Base-by-base conservation (phyloP, 2,329 filamentous ascomycete genomes). In the Penicillium rolfsii region DNA sequence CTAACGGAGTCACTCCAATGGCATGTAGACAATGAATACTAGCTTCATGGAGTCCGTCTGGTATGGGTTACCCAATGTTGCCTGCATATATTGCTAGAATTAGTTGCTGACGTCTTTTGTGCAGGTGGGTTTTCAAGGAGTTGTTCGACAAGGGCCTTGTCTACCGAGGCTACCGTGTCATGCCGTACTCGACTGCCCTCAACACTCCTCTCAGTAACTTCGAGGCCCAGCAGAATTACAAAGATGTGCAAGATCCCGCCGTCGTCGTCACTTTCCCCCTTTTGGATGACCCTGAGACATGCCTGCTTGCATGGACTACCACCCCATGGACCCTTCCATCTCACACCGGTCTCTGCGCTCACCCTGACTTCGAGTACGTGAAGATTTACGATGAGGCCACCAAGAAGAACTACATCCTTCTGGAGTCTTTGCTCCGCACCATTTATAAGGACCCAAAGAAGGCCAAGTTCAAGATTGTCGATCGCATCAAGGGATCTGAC, bases 361-460 rank as follows among this genome's bases (percentile, higher is more conserved):
- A 96, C 70, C 91, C 92, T 3, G 87, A 93, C 60, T 93, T 93
- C 67, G 91, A 96, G 72, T 96, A 96, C 72, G 77, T 94, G 71
- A 93, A 97, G 79, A 90, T 97, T 55, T 82, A 87, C 56, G 94
- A 98, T 69, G 89, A 94, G 73, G 87, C 86, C 62, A 89, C 90
- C 0, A 90, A 90, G 33, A 94, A 93, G 74, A 85, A 93, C 70
- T 97, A 93, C 74, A 88, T 97, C 62, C 83, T 97, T 41, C 83
- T 97, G 24, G 93, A 97, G 74, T 87, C 91, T 59, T 84, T 95
- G 36, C 83, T 97, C 35, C 84, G 85, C 59, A 94, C 90, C 5
- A 82, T 97, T 2, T 97, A 97, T 82, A 97, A 97, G 77, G 92
- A 97, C 68, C 90, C 90, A 7, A 97, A 97, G 81, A 97, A 97